These are phyloP conservation scores for Apiospora pterosperma DNA, from an alignment of 2,329 filamentous ascomycete genomes.

Conservation along the genomic window DNA sequence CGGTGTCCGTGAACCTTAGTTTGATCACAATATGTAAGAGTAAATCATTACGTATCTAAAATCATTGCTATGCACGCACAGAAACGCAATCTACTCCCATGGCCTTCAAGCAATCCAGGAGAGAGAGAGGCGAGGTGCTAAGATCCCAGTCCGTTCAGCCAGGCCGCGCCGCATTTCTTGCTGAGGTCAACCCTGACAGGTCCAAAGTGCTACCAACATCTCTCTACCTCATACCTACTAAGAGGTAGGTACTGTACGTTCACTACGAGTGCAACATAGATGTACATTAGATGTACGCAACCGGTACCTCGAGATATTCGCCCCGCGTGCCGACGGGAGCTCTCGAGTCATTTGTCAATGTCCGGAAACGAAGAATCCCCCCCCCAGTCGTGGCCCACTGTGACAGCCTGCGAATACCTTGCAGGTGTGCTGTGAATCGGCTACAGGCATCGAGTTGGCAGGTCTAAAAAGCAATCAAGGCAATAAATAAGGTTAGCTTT, in stretches of 20 bases:
- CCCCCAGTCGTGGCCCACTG: neutral
- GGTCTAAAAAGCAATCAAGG: neutral
- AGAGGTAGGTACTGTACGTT: neutral
- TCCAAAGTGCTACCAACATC: neutral
- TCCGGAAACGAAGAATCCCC: neutral
- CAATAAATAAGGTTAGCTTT: conserved; percentile 1
- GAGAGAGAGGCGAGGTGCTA: neutral
- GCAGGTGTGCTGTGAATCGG: neutral
- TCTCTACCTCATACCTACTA: neutral
- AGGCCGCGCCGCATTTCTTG: neutral
- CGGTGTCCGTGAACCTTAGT: neutral
- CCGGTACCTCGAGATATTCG: too few species aligned
- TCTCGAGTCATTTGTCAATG: neutral
- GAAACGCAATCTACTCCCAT: neutral
- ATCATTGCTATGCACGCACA: neutral
- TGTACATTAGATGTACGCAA: neutral
- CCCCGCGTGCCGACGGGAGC: neutral
- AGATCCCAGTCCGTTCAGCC: neutral
- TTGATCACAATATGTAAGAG: too few species aligned
- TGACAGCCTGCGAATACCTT: neutral
- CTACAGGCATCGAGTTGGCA: neutral
- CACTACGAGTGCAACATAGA: neutral
- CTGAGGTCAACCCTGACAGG: too few species aligned
- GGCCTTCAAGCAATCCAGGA: neutral
- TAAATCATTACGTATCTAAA: neutral